These are phyloP conservation scores for Stenocarpella maydis DNA, from an alignment of 2,329 filamentous ascomycete genomes.

Conservation along the genomic window DNA sequence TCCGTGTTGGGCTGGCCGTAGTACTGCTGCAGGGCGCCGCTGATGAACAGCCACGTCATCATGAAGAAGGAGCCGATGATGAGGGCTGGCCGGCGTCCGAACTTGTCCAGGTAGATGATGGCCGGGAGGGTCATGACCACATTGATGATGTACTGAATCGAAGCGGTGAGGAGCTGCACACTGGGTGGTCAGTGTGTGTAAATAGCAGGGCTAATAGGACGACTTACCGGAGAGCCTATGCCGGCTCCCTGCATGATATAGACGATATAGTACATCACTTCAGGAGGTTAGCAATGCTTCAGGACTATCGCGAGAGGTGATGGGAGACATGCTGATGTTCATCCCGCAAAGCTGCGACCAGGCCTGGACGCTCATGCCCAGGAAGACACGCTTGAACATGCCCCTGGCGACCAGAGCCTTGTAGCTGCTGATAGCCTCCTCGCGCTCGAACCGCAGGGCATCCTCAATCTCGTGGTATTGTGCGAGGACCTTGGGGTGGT, in stretches of 20 bases:
- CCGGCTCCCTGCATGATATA: slow-evolving; percentile 68
- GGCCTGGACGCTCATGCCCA: slow-evolving; percentile 67
- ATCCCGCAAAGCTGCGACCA: slow-evolving; percentile 69
- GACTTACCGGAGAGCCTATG: slow-evolving; percentile 56
- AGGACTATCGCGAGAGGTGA: fast-evolving
- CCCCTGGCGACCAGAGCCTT: slow-evolving; percentile 57
- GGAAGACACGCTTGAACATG: slow-evolving; percentile 63
- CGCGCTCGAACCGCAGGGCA: slow-evolving; percentile 61
- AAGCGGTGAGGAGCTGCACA: slow-evolving; percentile 59
- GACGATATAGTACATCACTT: slow-evolving; percentile 58
- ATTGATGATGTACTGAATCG: slow-evolving; percentile 72
- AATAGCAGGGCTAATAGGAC: too few relatives aligned
- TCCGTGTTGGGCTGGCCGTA: slow-evolving; percentile 61
- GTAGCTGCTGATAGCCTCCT: slow-evolving; percentile 58
- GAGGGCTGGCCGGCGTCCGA: slow-evolving; percentile 65
- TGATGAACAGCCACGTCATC: slow-evolving; percentile 69
- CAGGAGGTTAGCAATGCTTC: background rate
- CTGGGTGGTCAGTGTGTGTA: background rate
- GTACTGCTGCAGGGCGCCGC: slow-evolving; percentile 66
- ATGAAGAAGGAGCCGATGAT: slow-evolving; percentile 64
- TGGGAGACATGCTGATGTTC: slow-evolving; percentile 59
- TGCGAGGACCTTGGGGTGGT: slow-evolving; percentile 67
- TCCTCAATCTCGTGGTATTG: slow-evolving; percentile 70
- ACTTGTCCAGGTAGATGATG: slow-evolving; percentile 66
- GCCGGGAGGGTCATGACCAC: slow-evolving; percentile 66